A percentile compares a stretch with the other conserved stretches of the same genome.
These are phyloP conservation scores for Backusella westeae DNA, from an alignment of 192 early-diverging fungal genomes.

Conservation along the genomic window DNA sequence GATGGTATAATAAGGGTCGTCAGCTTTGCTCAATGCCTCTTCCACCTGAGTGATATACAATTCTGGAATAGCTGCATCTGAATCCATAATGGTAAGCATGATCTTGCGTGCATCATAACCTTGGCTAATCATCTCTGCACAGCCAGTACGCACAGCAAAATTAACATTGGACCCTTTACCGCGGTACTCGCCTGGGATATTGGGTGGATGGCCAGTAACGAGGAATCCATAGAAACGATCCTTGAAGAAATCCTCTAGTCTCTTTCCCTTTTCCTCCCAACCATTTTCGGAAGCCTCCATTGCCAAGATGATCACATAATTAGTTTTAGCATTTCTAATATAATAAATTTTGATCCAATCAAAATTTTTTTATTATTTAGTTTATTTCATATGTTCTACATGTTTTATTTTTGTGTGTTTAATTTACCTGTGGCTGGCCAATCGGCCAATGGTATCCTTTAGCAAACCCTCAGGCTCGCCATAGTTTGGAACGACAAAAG, in stretches of 20 bases:
- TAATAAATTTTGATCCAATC: constrained; percentile 7
- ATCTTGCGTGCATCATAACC: constrained; percentile 47
- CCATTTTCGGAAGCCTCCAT: constrained; percentile 70
- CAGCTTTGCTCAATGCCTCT: constrained; percentile 28
- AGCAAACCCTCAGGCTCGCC: constrained; percentile 66
- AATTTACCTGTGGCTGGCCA: constrained; percentile 61
- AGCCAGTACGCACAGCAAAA: constrained; percentile 51
- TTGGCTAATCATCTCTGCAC: constrained; percentile 28
- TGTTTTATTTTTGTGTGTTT: constrained; percentile 20
- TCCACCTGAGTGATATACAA: constrained; percentile 60
- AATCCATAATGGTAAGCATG: constrained; percentile 63
- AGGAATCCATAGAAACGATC: constrained; percentile 64
- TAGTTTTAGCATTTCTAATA: constrained; percentile 36
- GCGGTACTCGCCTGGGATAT: constrained; percentile 69
- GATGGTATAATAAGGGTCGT: constrained; percentile 41
- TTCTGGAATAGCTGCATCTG: constrained; percentile 75
- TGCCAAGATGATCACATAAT: constrained; percentile 60
- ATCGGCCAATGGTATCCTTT: constrained; percentile 65
- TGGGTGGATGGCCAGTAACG: constrained; percentile 66
- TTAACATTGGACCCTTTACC: constrained; percentile 78
- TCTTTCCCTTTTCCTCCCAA: constrained; percentile 49
- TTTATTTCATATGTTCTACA: not conserved
- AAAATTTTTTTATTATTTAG: not conserved
- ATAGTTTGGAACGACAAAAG: constrained; percentile 74
- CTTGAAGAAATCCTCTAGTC: constrained; percentile 50